Evolutionary conservation across 148 eudicot species (phyloP).

Genomic region (Chenopodium suecicum): DNA sequence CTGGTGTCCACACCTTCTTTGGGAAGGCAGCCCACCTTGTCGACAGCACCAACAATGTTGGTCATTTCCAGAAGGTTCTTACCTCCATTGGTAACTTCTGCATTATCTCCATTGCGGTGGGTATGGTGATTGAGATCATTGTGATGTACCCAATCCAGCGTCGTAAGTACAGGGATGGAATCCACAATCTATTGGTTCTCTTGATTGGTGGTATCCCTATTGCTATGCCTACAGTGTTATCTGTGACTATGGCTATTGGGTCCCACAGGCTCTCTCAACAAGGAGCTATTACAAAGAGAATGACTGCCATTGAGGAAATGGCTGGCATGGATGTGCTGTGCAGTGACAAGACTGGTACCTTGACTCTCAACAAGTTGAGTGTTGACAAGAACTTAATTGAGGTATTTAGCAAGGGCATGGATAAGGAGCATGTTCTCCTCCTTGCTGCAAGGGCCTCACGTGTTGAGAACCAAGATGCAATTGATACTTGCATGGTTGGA

Average conservation of each 20-base stretch:
- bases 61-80: slow-evolving; percentile 94
- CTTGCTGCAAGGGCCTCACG: slow-evolving; percentile 94
- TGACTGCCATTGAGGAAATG: slow-evolving; percentile 99
- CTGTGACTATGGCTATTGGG: slow-evolving; percentile 99
- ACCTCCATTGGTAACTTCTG: slow-evolving; percentile 95
- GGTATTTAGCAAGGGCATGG: slow-evolving; percentile 78
- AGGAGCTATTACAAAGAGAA: slow-evolving; percentile 97
- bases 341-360: slow-evolving; percentile 96
- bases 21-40: slow-evolving; percentile 98
- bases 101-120: slow-evolving; percentile 83
- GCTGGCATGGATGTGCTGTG: slow-evolving; percentile 99
- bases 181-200: slow-evolving; percentile 87
- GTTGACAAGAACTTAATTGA: slow-evolving; percentile 89
- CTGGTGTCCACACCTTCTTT: slow-evolving; percentile 97
- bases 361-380: slow-evolving; percentile 87
- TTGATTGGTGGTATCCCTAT: slow-evolving; percentile 97
- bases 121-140: slow-evolving; percentile 74
- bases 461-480: slow-evolving; percentile 93
- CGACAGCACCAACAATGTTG: slow-evolving; percentile 97
- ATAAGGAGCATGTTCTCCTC: slow-evolving; percentile 72
- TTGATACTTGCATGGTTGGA: slow-evolving; percentile 91
- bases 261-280: slow-evolving; percentile 92
- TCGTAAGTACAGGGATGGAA: slow-evolving; percentile 70
- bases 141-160: slow-evolving; percentile 97
- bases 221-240: slow-evolving; percentile 96